Evolutionary conservation across 768 basidiomycete species (phyloP).

Genomic region (Candolleomyces eurysporus): DNA sequence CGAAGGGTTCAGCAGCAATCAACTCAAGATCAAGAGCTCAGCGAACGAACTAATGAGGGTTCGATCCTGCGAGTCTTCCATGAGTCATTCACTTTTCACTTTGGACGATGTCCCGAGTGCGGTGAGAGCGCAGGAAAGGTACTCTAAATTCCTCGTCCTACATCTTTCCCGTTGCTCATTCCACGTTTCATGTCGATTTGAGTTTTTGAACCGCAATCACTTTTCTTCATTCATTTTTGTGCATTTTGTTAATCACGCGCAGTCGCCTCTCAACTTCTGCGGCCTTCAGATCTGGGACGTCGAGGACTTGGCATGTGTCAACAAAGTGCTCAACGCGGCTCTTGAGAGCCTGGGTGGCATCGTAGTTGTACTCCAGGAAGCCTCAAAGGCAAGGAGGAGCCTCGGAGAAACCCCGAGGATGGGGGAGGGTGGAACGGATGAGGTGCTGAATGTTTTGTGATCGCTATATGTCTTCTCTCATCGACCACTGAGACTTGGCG

Average conservation of each 20-base stretch:
- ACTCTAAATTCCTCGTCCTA: background rate
- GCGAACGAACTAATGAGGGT: too few species aligned
- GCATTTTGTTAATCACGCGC: background rate
- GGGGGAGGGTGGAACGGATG: conserved; percentile 22
- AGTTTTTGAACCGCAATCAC: too few species aligned
- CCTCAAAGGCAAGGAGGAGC: conserved; percentile 14
- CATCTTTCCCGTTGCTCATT: too few species aligned
- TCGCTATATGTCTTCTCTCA: conserved; percentile 28
- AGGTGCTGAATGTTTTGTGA: conserved; percentile 33
- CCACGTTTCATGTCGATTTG: too few species aligned
- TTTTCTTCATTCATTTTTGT: background rate
- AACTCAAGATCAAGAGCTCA: too few species aligned
- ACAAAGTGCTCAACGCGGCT: conserved; percentile 47
- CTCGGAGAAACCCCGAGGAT: conserved; percentile 19
- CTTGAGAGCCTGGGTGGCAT: conserved; percentile 30
- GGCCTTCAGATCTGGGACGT: conserved; percentile 67
- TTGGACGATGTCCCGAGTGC: too few species aligned
- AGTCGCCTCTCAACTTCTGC: conserved; percentile 9
- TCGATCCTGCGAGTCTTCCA: too few species aligned
- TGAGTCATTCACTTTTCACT: too few species aligned
- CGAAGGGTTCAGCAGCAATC: too few species aligned
- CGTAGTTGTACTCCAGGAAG: conserved; percentile 31
- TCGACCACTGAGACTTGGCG: conserved; percentile 25
- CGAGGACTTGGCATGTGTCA: conserved; percentile 39
- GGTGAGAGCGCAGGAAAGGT: too few species aligned